Evolutionary conservation across 805 yeast species (phyloP), one percentile per base, ranked within the genome.

Genomic region (Pichia manshurica): DNA sequence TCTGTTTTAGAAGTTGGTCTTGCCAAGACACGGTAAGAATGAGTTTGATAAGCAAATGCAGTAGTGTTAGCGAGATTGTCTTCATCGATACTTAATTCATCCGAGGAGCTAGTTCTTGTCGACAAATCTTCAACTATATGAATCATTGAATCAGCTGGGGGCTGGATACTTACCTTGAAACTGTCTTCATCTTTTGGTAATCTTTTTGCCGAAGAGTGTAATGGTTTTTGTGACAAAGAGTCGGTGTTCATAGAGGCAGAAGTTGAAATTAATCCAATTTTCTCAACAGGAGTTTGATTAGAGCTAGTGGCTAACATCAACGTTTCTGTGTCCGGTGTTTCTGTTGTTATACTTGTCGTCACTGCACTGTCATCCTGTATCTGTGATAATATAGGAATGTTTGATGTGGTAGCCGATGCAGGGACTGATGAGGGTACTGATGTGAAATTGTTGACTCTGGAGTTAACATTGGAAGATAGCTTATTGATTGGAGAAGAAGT

Each of bases 21-120:
- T 17, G 47, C 41, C 19, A 47, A 19, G 21, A 23, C 22, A 33
- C 47, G 46, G 22, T 47, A 42, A 3, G 46, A 43, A 33, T 47
- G 46, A 5, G 20, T 16, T 4, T 19, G 13, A 13, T 36, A n/a
- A 23, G 10, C 5, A 20, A 33, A 22, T 17, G 15, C 17, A 3
- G 13, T 33, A 10, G 13, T 9, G 33, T 31, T 10, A 19, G 15
- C 33, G 13, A 19, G 32, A 35, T n/a, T 17, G 10, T 38, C 33
- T 10, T 3, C 25, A 16, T 15, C 19, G n/a, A 16, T 5, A 13
- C 21, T 22, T 9, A 16, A 15, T 2, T 40, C 31, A 15, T 42
- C 39, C 5, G 42, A 36, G 3, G 50, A 48, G 7, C 45, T 44
- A 0, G 50, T 37, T n/a, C 38, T 22, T 2, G 41, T 33, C 10